Base-by-base conservation (phyloP, 202 grass and related monocot genomes). In the Setaria italica region DNA sequence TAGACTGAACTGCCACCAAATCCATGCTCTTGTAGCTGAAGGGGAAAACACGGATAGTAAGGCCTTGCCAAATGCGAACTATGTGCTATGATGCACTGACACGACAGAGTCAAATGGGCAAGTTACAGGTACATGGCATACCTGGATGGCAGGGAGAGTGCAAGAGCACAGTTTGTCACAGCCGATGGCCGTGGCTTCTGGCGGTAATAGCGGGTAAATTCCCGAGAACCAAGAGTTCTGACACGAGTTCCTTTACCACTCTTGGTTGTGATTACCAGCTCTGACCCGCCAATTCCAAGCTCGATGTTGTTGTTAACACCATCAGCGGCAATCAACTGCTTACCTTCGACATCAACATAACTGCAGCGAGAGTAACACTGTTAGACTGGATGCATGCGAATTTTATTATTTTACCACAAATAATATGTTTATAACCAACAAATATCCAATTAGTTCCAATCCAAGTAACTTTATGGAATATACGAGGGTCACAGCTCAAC, bases 11-110 rank as follows among this genome's bases (percentile, higher is more conserved):
- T 11, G 93, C 94, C 64, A 86, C 91, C 84, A 95, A 77, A 33
- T 86, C 95, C 90, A 99, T 92, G 82, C 82, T 94, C 53, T 87
- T 92, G 66, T 99, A 92, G 80, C 93, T 95, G 82, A 73, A 78
- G 0, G 4, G 45, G 7, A 19, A 20, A 81, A 34, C 53, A 84
- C 12, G 55, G 70, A 80, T 17, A 3, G 16, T 4, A 59, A 16
- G 7, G 47, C 20, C 64, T 72, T 15, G 25, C 0, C 29, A 80
- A 21, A 4, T 69, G 60, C 8, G 25, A 25, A 25, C 25, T 25
- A 51, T 6, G 1, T 8, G 6, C 21, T 30, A 62, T 37, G 45
- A 62, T 37, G 34, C 7, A 29, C 20, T 16, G 34, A 55, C 15
- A 35, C 8, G 60, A 56, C 15, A 25, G 13, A 47, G 15, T 41